Base-by-base conservation (phyloP, 352 stramenopile genomes). In the Phytophthora sansomeana region DNA sequence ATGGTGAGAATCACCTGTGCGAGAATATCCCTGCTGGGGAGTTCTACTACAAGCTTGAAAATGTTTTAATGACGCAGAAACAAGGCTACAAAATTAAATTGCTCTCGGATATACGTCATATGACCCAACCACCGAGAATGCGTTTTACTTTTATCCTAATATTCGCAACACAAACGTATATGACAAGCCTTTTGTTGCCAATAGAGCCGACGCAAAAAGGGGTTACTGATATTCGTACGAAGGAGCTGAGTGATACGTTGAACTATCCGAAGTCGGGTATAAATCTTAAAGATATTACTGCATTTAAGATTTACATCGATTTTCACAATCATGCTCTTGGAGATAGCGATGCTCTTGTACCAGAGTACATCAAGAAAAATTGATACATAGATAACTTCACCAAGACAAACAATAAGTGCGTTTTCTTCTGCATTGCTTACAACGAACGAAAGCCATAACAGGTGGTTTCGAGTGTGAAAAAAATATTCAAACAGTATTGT, bases 11-110 rank as follows among this genome's bases (percentile, higher is more conserved):
- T 4, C 49, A 57, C n/a, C 17, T 66, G 8, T 66, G 58, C 32
- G 43, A 66, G 33, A 10, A 35, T 6, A 48, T 65, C 13, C 50
- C 39, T 26, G 10, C 8, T 1, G 32, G 33, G 21, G 33, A 56
- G 24, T 65, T 65, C 28, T 64, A 56, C 46, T 43, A 64, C 5
- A 46, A 33, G 21, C 17, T 64, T 39, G 46, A 64, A 32, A 48
- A 55, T 52, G 36, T 64, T 6, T 9, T 57, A 35, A 6, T 51
- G 36, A 30, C 16, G 4, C 61, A 63, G 46, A 46, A 39, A 26
- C 51, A 58, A 19, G 43, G 51, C 5, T 65, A 51, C 24, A 71
- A 71, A 30, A 30, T 66, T n/a, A 63, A 71, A 52, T 71, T 44
- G n/a, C 21, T 8, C 26, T 65, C 5, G 63, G 63, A 21, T 71